These are phyloP conservation scores for Cyclocybe aegerita DNA, from an alignment of 768 basidiomycete species.

Conservation along the genomic window DNA sequence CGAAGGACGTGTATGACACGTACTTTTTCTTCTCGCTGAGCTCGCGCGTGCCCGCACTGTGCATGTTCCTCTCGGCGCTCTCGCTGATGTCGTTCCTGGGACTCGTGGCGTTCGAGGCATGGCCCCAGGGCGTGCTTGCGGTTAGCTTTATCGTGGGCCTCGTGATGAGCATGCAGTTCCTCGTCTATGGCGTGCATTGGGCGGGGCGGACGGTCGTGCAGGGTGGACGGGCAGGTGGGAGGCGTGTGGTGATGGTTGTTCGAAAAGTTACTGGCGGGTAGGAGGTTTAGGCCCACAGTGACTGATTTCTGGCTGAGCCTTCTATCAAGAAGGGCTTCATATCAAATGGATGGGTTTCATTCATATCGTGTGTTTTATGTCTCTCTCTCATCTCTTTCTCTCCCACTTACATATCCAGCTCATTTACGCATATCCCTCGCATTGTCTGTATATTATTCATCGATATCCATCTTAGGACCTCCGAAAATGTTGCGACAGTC, in stretches of 20 bases:
- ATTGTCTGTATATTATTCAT: too few relatives aligned
- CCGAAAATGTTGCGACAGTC: too few relatives aligned
- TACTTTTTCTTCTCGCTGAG: constrained; percentile 73
- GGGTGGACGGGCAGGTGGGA: constrained; percentile 20
- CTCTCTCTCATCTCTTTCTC: too few relatives aligned
- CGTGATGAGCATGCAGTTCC: constrained; percentile 63
- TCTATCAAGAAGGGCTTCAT: too few relatives aligned
- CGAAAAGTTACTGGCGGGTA: constrained; percentile 9
- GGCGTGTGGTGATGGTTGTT: constrained; percentile 20
- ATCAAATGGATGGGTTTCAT: too few relatives aligned
- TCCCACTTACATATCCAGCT: too few relatives aligned
- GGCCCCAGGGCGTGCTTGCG: constrained; percentile 61
- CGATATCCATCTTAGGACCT: too few relatives aligned
- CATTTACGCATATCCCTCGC: too few relatives aligned
- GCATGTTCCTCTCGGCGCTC: constrained; percentile 55
- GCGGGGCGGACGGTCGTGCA: constrained; percentile 25
- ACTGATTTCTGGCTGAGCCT: too few relatives aligned
- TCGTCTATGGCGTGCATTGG: constrained; percentile 53
- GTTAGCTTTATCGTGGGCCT: constrained; percentile 59
- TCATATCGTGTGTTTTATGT: too few relatives aligned
- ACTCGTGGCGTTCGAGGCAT: constrained; percentile 60
- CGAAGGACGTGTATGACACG: constrained; percentile 55
- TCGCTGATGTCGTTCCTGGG: constrained; percentile 61
- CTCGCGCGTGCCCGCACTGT: constrained; percentile 60
- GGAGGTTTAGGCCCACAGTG: too few relatives aligned